phyloP scores from a whole-genome alignment of 2,329 filamentous ascomycete genomes.

The Rhynchosporium graminicola region DNA sequence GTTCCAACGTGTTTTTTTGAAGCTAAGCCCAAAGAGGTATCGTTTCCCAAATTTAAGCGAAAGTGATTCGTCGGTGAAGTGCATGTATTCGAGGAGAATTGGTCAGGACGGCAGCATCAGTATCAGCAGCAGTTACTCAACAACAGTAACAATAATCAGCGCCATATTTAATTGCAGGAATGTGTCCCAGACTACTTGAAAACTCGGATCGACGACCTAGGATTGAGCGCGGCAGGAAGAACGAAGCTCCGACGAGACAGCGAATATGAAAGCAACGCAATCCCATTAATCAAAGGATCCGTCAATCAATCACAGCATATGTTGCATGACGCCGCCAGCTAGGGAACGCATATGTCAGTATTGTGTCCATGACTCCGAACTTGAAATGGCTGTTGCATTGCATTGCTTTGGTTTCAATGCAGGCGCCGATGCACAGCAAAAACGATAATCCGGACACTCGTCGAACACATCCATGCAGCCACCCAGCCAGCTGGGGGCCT shows the following conservation, averaged over 20 bases:
- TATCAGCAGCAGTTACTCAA: neutral
- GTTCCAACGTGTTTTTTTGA: neutral
- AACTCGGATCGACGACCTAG: neutral
- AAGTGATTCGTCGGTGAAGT: neutral
- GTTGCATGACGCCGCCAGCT: too few relatives aligned
- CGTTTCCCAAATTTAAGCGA: neutral
- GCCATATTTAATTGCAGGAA: neutral
- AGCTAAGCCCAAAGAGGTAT: neutral
- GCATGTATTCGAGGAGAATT: neutral
- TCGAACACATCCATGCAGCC: slow-evolving; percentile 22
- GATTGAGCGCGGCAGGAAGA: neutral
- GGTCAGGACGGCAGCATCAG: neutral
- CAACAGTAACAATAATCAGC: neutral
- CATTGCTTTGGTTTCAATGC: slow-evolving; percentile 23
- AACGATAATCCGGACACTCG: slow-evolving; percentile 23
- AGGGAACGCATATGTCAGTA: neutral
- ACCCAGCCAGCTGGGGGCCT: neutral
- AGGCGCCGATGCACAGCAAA: neutral
- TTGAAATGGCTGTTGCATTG: neutral
- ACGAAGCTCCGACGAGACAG: neutral
- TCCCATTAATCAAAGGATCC: neutral
- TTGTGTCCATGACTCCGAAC: neutral
- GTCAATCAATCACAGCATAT: neutral
- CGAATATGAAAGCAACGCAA: neutral
- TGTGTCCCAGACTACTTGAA: neutral